A percentile compares a stretch with the other conserved stretches of the same genome.
Conservation (phyloP, 1,139 yeast genomes). For the Geotrichum histeridarum region DNA sequence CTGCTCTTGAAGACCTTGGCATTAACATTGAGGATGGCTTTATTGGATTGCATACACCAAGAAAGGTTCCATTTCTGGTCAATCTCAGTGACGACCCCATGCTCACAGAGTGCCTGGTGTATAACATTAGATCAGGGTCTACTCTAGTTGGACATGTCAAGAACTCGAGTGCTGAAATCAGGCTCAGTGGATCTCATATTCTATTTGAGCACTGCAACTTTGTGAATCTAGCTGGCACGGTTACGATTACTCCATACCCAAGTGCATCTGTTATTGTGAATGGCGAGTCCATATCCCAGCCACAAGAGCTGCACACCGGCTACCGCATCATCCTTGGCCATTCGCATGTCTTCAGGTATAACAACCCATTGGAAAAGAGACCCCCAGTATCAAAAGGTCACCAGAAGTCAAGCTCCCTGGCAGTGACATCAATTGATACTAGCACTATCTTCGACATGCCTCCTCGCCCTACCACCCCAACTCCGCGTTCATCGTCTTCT, state of each 20-base stretch:
- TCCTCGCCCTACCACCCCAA: neutral
- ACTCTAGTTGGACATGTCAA: constrained; percentile 29
- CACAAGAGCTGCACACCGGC: constrained; percentile 27
- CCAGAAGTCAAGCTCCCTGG: neutral
- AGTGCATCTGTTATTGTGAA: constrained; percentile 28
- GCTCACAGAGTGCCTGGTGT: constrained; percentile 31
- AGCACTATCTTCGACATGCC: neutral
- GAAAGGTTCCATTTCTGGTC: constrained; percentile 31
- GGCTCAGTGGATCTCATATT: constrained; percentile 27
- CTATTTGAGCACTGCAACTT: constrained; percentile 28
- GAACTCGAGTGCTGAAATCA: constrained; percentile 24
- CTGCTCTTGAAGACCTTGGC: constrained; percentile 31
- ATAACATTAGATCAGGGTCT: constrained; percentile 29
- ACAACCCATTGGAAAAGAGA: constrained; percentile 28
- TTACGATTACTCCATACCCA: constrained; percentile 21
- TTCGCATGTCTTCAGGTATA: constrained; percentile 30
- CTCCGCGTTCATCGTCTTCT: neutral
- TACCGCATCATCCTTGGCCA: constrained; percentile 29
- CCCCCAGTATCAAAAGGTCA: constrained; percentile 13
- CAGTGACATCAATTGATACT: neutral
- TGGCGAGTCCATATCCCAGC: constrained; percentile 23
- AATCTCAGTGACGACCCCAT: constrained; percentile 33
- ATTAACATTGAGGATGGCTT: constrained; percentile 27
- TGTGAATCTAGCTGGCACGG: constrained; percentile 22
- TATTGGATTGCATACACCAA: constrained; percentile 31